These are phyloP conservation scores for Podaxis rugospora DNA, from an alignment of 768 basidiomycete genomes.

Conservation along the genomic window DNA sequence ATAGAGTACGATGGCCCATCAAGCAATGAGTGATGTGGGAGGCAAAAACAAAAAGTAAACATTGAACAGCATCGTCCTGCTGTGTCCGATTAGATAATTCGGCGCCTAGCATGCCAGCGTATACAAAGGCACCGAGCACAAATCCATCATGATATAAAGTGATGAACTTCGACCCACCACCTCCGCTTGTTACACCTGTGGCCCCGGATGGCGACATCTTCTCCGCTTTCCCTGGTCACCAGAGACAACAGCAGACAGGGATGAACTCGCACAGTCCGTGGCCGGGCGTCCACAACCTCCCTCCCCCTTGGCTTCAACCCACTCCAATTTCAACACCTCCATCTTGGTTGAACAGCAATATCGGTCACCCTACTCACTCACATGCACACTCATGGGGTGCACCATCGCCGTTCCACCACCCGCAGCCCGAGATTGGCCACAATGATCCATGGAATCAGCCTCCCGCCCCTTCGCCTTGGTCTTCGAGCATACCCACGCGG, in stretches of 20 bases:
- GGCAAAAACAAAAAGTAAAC: not conserved
- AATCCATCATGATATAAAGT: not conserved
- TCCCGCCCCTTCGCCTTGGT: not conserved
- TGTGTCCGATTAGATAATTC: slow-evolving; percentile 1
- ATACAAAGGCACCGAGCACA: not conserved
- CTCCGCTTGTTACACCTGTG: not conserved
- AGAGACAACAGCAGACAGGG: not conserved
- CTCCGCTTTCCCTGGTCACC: slow-evolving; percentile 3
- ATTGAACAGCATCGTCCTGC: not conserved
- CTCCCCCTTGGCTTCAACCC: not conserved
- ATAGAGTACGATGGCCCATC: too few relatives aligned
- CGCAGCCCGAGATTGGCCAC: not conserved
- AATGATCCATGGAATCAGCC: not conserved
- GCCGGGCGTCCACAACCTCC: not conserved
- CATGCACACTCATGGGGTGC: not conserved
- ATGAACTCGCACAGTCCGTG: not conserved
- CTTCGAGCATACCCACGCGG: not conserved
- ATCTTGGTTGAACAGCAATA: not conserved
- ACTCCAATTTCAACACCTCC: not conserved
- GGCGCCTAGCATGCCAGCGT: not conserved
- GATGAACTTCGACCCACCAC: not conserved
- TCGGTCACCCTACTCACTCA: not conserved
- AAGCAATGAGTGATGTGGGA: not conserved
- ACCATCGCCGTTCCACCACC: not conserved
- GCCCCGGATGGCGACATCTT: not conserved